Evolutionary conservation across 768 basidiomycete genomes (phyloP).

Genomic region (Tylopilus vinaceipallidus): DNA sequence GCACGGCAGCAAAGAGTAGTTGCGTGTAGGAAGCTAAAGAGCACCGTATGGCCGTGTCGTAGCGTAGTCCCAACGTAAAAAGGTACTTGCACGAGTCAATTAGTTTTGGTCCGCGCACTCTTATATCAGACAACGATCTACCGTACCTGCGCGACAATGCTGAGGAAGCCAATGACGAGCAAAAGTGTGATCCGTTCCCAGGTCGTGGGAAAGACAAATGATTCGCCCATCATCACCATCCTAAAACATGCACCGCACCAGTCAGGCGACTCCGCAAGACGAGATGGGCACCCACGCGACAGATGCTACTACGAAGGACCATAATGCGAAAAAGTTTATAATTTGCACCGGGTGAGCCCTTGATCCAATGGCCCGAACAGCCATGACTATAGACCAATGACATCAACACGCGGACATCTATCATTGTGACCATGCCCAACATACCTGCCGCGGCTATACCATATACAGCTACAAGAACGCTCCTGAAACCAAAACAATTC

Average conservation of each 20-base stretch:
- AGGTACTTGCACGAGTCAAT: constrained; percentile 35
- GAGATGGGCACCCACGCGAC: constrained; percentile 6
- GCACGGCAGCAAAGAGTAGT: constrained; percentile 63
- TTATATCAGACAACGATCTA: not conserved
- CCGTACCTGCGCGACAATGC: constrained; percentile 18
- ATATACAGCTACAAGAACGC: constrained; percentile 62
- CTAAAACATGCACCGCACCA: not conserved
- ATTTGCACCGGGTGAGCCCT: constrained; percentile 74
- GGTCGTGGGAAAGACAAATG: constrained; percentile 16
- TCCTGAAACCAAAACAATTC: constrained; percentile 35
- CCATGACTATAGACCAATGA: constrained; percentile 45
- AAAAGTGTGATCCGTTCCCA: constrained; percentile 18
- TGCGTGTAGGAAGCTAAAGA: constrained; percentile 60
- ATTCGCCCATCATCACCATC: constrained; percentile 6
- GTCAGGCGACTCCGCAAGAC: not conserved
- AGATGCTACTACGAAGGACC: constrained; percentile 39
- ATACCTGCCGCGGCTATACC: constrained; percentile 69
- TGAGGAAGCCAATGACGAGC: constrained; percentile 12
- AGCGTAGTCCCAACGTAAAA: constrained; percentile 61
- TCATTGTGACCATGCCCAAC: constrained; percentile 23
- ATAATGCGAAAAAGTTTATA: constrained; percentile 61
- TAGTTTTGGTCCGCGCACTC: not conserved
- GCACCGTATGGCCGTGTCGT: constrained; percentile 63
- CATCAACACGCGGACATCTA: not conserved
- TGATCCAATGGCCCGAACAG: constrained; percentile 68